These are phyloP conservation scores for Lolium perenne DNA, from an alignment of 176 grass and related monocot genomes.

Conservation along the genomic window DNA sequence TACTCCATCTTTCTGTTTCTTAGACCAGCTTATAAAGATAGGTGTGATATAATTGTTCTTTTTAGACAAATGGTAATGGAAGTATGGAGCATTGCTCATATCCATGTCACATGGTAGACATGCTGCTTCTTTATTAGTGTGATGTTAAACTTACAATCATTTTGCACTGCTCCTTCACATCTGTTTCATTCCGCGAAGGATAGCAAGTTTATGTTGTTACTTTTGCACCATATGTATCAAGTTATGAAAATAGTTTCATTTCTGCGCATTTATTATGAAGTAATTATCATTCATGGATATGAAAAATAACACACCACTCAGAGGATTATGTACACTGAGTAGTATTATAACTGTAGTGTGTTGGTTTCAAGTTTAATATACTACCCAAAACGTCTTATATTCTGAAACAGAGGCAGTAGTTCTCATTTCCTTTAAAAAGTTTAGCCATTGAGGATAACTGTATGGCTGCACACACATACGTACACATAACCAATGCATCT, in stretches of 20 bases:
- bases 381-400: no score
- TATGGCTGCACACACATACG: not conserved
- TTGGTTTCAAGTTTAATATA: constrained; percentile 11
- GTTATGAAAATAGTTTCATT: not conserved
- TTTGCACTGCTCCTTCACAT: not conserved
- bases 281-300: not conserved
- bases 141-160: not conserved
- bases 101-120: not conserved
- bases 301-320: not conserved
- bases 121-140: not conserved
- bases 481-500: not conserved
- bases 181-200: not conserved
- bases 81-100: not conserved
- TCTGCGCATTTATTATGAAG: not conserved
- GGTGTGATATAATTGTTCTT: not conserved
- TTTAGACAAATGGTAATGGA: not conserved
- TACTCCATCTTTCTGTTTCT: not conserved
- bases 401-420: not conserved
- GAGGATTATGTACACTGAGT: not conserved
- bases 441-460: not conserved
- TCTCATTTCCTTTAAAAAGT: not conserved
- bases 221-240: not conserved
- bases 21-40: not conserved
- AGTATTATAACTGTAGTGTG: not conserved
- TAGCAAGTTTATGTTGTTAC: not conserved